Evolutionary conservation across 1,284 basidiomycete genomes (phyloP), one percentile per base, ranked within the genome.

Genomic region (Mycena citricolor): DNA sequence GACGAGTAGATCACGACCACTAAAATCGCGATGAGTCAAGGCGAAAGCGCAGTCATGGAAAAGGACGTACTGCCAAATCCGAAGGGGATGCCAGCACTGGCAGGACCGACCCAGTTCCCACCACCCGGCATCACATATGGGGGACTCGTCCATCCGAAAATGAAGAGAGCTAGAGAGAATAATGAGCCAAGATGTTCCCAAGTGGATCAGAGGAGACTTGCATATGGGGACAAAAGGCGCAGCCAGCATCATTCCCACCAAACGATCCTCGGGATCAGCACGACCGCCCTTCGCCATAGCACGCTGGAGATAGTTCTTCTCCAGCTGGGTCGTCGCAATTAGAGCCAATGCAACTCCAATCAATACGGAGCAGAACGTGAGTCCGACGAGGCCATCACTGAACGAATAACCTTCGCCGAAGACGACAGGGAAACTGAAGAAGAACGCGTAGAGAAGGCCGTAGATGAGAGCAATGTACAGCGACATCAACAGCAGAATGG

Each of bases 51-150:
- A 28, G 28, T 24, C 26, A 22, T 8, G 4, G 28, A 14, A 32
- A 28, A 8, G n/a, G 5, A 40, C 45, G 26, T 13, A 45, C 47
- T 45, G 12, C 71, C 72, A 21, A 68, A 63, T 14, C 74, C 77
- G 62, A 79, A 78, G 1, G 74, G 75, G 13, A 74, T 63, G 19
- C 67, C 67, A 1, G 73, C 68, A 11, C 70, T 54, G 48, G 69
- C 63, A n/a, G 74, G 70, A 2, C 70, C 70, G 42, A 76, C 70
- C 70, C 70, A 62, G 45, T 63, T 59, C 8, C 61, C 63, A 19
- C 61, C 60, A 5, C 62, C 61, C 22, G 62, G 61, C 41, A 56
- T 46, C 33, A 63, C 61, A 13, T 49, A 47, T 12, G 60, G 59
- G 7, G 59, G 60, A 32, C 56, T 61, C 39, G 59, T 65, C 69